These are phyloP conservation scores for Elsinoe ampelina DNA, from an alignment of 2,329 filamentous ascomycete species.

Conservation along the genomic window DNA sequence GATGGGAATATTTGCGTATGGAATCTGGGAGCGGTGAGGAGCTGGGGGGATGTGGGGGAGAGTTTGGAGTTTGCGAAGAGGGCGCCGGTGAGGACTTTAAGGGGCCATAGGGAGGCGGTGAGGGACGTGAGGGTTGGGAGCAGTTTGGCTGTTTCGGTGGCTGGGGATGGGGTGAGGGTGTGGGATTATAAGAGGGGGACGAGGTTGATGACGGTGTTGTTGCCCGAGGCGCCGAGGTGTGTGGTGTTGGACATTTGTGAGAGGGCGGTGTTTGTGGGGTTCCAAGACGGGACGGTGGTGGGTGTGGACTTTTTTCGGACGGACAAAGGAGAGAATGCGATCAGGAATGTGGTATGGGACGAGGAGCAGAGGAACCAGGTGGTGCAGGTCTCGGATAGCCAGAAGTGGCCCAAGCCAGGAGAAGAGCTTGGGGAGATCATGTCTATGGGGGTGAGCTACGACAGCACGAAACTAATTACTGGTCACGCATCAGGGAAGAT, in stretches of 20 bases:
- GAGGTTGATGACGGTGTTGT: slow-evolving; percentile 69
- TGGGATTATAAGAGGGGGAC: slow-evolving; percentile 85
- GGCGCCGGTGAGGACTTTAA: slow-evolving; percentile 65
- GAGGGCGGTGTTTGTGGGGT: slow-evolving; percentile 70
- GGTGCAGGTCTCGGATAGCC: slow-evolving; percentile 32
- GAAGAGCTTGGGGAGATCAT: slow-evolving; percentile 54
- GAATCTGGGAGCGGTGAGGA: slow-evolving; percentile 28
- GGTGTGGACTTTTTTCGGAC: slow-evolving; percentile 59
- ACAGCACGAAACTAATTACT: slow-evolving; percentile 69
- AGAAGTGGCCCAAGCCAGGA: slow-evolving; percentile 26
- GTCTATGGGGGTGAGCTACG: slow-evolving; percentile 67
- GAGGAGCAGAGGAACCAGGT: slow-evolving; percentile 47
- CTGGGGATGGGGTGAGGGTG: slow-evolving; percentile 76
- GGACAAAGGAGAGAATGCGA: slow-evolving; percentile 24
- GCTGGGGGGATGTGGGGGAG: neutral
- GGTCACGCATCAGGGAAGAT: slow-evolving; percentile 75
- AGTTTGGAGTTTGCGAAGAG: neutral
- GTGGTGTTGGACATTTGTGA: slow-evolving; percentile 72
- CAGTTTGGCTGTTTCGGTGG: slow-evolving; percentile 75
- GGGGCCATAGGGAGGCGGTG: slow-evolving; percentile 66
- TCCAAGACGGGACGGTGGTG: slow-evolving; percentile 72
- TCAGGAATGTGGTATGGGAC: slow-evolving; percentile 37
- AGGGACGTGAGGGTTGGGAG: slow-evolving; percentile 53
- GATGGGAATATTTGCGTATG: slow-evolving; percentile 91
- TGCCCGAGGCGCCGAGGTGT: slow-evolving; percentile 64